Conservation (phyloP, 495 filamentous ascomycete species). For the Chaetomium cochliodes region DNA sequence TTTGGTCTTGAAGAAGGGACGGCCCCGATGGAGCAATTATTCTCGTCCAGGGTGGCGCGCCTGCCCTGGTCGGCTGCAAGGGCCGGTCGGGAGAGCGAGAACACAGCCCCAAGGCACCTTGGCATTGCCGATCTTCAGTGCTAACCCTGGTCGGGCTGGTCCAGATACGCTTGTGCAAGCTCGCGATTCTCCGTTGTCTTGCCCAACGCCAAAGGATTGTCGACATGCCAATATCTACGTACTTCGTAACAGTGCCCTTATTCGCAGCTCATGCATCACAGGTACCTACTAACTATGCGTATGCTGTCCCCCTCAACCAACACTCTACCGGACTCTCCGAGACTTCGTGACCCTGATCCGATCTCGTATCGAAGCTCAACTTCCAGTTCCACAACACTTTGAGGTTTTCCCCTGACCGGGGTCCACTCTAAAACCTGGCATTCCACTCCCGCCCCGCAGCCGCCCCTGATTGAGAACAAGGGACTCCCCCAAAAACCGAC, state of each 20-base stretch:
- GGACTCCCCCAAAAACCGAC: neutral
- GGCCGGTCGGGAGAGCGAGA: slow-evolving; percentile 18
- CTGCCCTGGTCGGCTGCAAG: slow-evolving; percentile 10
- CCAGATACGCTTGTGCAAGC: neutral
- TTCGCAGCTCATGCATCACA: neutral
- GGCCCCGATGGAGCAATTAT: slow-evolving; percentile 17
- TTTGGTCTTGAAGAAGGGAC: slow-evolving; percentile 17
- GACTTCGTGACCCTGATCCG: neutral
- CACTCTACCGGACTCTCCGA: neutral
- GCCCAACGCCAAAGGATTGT: neutral
- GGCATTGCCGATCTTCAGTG: slow-evolving; percentile 12
- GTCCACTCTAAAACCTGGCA: slow-evolving; percentile 5
- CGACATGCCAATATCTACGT: neutral
- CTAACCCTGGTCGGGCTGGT: neutral
- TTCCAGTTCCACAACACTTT: slow-evolving; percentile 4
- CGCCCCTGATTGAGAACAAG: slow-evolving; percentile 1
- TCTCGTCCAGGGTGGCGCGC: slow-evolving; percentile 8
- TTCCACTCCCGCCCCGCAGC: slow-evolving; percentile 8
- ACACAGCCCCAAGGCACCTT: slow-evolving; percentile 17
- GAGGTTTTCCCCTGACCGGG: slow-evolving; percentile 8
- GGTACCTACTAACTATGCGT: neutral
- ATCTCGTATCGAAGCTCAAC: slow-evolving; percentile 8
- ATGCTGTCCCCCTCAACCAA: neutral
- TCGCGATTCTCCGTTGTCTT: neutral
- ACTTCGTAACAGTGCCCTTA: neutral